These are phyloP conservation scores for Kodamaea suecica DNA, from an alignment of 1,139 yeast species.

Conservation along the genomic window DNA sequence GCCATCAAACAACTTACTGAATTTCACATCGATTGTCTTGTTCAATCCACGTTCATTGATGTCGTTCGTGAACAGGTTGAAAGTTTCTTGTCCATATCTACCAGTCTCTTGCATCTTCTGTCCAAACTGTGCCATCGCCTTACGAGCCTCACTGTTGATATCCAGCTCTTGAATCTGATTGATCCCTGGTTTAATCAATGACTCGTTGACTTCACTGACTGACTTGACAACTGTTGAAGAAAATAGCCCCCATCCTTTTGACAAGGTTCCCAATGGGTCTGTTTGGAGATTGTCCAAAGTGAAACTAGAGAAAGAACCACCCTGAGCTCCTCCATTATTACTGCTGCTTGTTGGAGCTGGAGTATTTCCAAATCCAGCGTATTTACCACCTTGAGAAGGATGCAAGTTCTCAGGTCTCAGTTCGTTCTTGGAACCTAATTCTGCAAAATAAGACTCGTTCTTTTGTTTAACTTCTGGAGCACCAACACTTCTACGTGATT, in stretches of 20 bases:
- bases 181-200: slow-evolving; percentile 85
- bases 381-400: slow-evolving; percentile 94
- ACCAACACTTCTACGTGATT: slow-evolving; percentile 40
- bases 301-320: slow-evolving; percentile 51
- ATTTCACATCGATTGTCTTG: slow-evolving; percentile 36
- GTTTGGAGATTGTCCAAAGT: slow-evolving; percentile 72
- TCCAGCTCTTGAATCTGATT: slow-evolving; percentile 81
- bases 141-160: slow-evolving; percentile 71
- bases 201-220: slow-evolving; percentile 79
- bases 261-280: slow-evolving; percentile 85
- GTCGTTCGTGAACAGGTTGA: slow-evolving; percentile 58
- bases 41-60: slow-evolving; percentile 32
- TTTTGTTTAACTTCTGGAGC: slow-evolving; percentile 41
- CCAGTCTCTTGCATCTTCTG: slow-evolving; percentile 91
- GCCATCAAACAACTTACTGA: slow-evolving; percentile 52
- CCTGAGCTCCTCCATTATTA: slow-evolving; percentile 16
- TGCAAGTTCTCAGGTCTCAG: slow-evolving; percentile 75
- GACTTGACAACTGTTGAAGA: slow-evolving; percentile 81
- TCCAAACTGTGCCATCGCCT: slow-evolving; percentile 95
- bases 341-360: slow-evolving; percentile 43
- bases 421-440: slow-evolving; percentile 70
- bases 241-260: slow-evolving; percentile 93
- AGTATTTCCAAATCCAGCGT: slow-evolving; percentile 85
- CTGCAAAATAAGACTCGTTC: slow-evolving; percentile 81
- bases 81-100: slow-evolving; percentile 62